Percentiles rank a stretch among this genome's conserved stretches.
Evolutionary conservation across 2,329 filamentous ascomycete genomes (phyloP).

Genomic region (Monosporascus sp.): DNA sequence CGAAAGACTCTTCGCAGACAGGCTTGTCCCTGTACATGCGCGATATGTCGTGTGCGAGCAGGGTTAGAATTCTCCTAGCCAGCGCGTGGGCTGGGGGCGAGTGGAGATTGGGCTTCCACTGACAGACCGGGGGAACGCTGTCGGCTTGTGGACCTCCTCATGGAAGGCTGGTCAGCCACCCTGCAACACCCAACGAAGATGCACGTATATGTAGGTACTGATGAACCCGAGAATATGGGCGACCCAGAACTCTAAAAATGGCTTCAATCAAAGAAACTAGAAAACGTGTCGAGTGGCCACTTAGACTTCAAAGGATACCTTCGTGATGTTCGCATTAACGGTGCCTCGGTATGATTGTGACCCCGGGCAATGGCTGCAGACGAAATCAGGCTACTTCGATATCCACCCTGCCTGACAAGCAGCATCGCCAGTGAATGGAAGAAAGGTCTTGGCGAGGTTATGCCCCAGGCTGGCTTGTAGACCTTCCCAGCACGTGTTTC

Average conservation of each 20-base stretch:
- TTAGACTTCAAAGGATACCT: neutral
- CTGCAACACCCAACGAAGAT: neutral
- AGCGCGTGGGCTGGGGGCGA: neutral
- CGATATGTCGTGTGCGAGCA: neutral
- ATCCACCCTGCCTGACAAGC: neutral
- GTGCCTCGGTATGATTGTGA: neutral
- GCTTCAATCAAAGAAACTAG: neutral
- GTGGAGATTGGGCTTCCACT: neutral
- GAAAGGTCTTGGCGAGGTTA: neutral
- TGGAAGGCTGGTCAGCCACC: neutral
- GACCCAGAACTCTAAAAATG: neutral
- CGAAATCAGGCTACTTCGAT: neutral
- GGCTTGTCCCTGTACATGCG: neutral
- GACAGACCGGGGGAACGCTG: neutral
- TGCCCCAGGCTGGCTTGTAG: neutral
- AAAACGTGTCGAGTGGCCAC: neutral
- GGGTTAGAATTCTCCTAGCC: neutral
- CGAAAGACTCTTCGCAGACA: too few relatives aligned
- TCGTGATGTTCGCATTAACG: neutral
- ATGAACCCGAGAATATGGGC: neutral
- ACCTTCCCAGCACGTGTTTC: too few relatives aligned
- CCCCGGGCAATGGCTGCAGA: too few relatives aligned
- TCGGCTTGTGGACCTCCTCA: neutral
- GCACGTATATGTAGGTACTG: neutral
- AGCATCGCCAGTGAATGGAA: too few relatives aligned